Base-by-base conservation (phyloP, 2,329 filamentous ascomycete species). In the Claviceps capensis region DNA sequence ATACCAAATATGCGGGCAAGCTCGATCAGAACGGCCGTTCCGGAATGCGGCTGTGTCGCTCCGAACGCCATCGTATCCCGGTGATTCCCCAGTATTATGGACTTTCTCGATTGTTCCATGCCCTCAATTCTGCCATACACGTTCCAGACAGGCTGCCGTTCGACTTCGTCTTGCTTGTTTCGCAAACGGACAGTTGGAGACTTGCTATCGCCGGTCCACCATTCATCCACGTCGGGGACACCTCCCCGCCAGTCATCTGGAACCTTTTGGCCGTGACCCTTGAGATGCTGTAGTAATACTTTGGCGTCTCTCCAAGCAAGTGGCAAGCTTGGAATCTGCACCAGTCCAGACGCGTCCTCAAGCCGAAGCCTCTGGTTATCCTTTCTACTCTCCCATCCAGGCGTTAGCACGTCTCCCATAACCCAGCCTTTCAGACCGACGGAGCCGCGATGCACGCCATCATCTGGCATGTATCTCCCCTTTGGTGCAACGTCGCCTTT, bases 51-150 rank as follows among this genome's bases (percentile, higher is more conserved):
- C 61, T 93, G 87, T 1, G 82, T 82, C 26, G 88, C 87, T 52
- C 93, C 93, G 62, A 93, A 88, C 50, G 86, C 86, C 87, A 88
- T 95, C 0, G 88, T 82, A 67, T 98, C 93, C 19, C 93, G 88
- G 64, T 95, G 91, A 66, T 90, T 96, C 49, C 93, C 93, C 52
- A 98, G 78, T 52, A 96, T 83, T 62, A 97, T 82, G 52, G 84
- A 86, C 68, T 95, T 91, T 54, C 86, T 79, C 1, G 76, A 75
- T 63, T 93, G 84, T 67, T 97, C 93, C 53, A 88, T 74, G n/a
- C 93, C 93, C 13, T 76, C 71, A 49, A 98, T 90, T 51, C 82
- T 79, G 36, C 87, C 90, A 61, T 95, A 82, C 0, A 97, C 81
- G 62, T 98, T 98, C 78, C 88, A 95, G 55, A 98, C 93, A 5